A percentile compares a stretch with the other conserved stretches of the same genome.
phyloP scores from a whole-genome alignment of 352 stramenopile species.

The Phytopythium chamaehyphon region DNA sequence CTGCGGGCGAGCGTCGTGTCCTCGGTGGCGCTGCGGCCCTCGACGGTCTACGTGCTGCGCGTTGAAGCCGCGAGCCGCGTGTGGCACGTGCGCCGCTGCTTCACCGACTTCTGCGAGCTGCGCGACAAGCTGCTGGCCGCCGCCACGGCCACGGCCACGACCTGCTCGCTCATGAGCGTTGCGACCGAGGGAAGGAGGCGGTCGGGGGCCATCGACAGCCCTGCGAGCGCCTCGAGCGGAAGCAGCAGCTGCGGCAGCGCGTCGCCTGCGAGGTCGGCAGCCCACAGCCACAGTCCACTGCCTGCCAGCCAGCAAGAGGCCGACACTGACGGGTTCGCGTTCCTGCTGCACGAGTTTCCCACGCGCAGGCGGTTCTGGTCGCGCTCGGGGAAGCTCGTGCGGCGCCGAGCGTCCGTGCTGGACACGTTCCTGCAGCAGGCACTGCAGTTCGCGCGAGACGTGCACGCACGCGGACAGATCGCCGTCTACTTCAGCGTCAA shows the following conservation, averaged over 20 bases:
- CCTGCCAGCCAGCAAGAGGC: neutral
- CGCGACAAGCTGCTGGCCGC: slow-evolving; percentile 54
- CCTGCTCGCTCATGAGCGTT: slow-evolving; percentile 12
- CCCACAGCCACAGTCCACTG: neutral
- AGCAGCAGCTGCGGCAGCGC: slow-evolving; percentile 8
- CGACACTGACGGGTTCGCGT: slow-evolving; percentile 41
- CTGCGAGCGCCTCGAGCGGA: slow-evolving; percentile 10
- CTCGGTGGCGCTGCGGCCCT: slow-evolving; percentile 63
- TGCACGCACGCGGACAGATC: slow-evolving; percentile 57
- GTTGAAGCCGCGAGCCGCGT: slow-evolving; percentile 45
- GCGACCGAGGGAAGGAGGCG: neutral
- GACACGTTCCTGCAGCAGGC: slow-evolving; percentile 59
- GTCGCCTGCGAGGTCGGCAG: slow-evolving; percentile 7
- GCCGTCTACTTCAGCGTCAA: slow-evolving; percentile 72
- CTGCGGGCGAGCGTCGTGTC: slow-evolving; percentile 38
- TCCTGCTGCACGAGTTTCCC: slow-evolving; percentile 65
- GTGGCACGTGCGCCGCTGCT: slow-evolving; percentile 70
- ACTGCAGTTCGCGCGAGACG: slow-evolving; percentile 45
- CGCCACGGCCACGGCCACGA: slow-evolving; percentile 9
- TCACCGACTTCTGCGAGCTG: slow-evolving; percentile 72
- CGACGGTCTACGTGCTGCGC: slow-evolving; percentile 68
- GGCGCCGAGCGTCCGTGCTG: slow-evolving; percentile 53
- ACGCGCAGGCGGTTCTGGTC: slow-evolving; percentile 59
- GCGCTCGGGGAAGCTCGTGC: slow-evolving; percentile 62
- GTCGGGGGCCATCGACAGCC: slow-evolving; percentile 9